Evolutionary conservation across 2,329 filamentous ascomycete species (phyloP), one percentile per base, ranked within the genome.

Genomic region (Moelleriella libera): DNA sequence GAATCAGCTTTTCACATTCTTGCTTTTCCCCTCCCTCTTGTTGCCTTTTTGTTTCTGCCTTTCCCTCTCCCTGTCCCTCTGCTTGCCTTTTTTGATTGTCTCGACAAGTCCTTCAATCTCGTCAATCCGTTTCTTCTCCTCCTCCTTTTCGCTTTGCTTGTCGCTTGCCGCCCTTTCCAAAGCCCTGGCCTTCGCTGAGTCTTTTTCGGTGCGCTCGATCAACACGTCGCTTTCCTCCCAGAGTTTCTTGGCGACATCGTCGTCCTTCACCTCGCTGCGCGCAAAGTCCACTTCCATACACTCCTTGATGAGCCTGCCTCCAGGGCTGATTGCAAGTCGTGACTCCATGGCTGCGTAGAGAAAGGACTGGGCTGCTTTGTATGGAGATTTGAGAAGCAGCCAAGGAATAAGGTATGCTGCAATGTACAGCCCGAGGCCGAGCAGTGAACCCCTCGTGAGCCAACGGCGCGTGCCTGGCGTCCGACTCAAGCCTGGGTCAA

Each of bases 221-320:
- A 94, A 77, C 59, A 79, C 80, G 58, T 95, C 89, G 59, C 85
- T 95, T 49, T 85, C 81, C 60, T 94, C 79, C 90, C 90, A 98
- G 12, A 98, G 69, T 61, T 82, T 78, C 74, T 94, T 88, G 49
- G 88, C 88, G 31, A 85, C 67, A 21, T 75, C 76, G 53, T 94
- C 88, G 59, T 94, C 85, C 53, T 75, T 75, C 43, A 96, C 73
- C 57, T 96, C 89, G 30, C 68, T 71, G 47, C 86, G 74, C 30
- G 82, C 74, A 62, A 80, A 83, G 52, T 83, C 77, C 14, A 89
- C 74, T 58, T 87, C 78, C 55, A 78, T 80, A 61, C 90, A 97
- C 64, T 97, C 94, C 65, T 96, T 97, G 60, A 98, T 74, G 45
- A 94, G 61, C 59, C 75, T 82, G 0, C 83, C 85, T 7, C 85